Base-by-base conservation (phyloP, 208 protist species). In the Polymyxa betae region DNA sequence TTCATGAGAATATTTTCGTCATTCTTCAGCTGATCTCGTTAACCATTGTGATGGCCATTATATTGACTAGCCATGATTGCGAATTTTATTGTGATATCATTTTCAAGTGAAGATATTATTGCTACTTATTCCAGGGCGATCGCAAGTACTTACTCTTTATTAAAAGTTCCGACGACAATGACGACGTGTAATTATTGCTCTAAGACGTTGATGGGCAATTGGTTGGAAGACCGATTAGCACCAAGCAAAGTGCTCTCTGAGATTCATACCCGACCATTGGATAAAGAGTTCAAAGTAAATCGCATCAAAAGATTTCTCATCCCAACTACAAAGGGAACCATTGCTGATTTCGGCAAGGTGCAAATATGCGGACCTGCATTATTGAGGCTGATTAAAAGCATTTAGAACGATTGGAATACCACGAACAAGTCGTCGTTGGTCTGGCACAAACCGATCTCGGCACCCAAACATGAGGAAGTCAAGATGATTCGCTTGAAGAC, bases 401-500 rank as follows among this genome's bases (percentile, higher is more conserved):
- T 60, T 60, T n/a, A 82, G 72, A 82, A 82, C n/a, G 72, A 82
- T 40, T 82, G n/a, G 35, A 45, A 35, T 20, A 82, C 16, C 35
- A 82, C 72, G 35, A 82, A 82, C n/a, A 43, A 43, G 72, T 43
- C n/a, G 5, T 40, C 16, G 16, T 35, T 82, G 35, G 35, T 12
- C n/a, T 82, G 72, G 72, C 72, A 5, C 5, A 43, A 43, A 35
- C 5, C 5, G n/a, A n/a, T n/a, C n/a, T 20, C 10, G 16, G 5
- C 10, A 5, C 5, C 5, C 16, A 38, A 5, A 20, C 10, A 5
- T 43, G 16, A 82, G n/a, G 35, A 35, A 5, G n/a, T 82, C 72
- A 82, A 82, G n/a, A 82, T 82, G 72, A 82, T 82, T 43, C 72
- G 72, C 5, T 43, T 82, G n/a, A 82, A 82, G 72, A 82, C 72